Base-by-base conservation (phyloP, 768 basidiomycete genomes). In the Nidularia sp. region DNA sequence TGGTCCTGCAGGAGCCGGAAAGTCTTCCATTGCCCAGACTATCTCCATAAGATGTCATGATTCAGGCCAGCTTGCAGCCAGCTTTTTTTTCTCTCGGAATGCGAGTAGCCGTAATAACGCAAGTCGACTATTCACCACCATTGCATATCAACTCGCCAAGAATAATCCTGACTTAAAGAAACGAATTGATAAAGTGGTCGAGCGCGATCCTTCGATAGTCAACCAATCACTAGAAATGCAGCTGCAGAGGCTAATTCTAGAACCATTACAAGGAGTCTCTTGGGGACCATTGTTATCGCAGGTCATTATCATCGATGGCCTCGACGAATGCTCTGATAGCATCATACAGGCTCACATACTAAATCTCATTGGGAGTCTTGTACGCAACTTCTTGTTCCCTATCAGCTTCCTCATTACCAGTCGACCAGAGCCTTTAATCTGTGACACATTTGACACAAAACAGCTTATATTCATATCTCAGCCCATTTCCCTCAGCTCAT, bases 31-130 rank as follows among this genome's bases (percentile, higher is more conserved):
- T 9, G 58, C 60, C 8, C 63, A 59, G 25, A 62, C 64, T 4
- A 57, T 63, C 18, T 18, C 18, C 18, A 18, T 18, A 18, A 18
- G 18, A 18, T 18, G 18, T 18, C 18, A 18, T 18, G 18, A 15
- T 62, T 22, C 25, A 33, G 55, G 51, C 13, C 47, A 12, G 5
- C 60, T 71, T 7, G 66, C 64, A 29, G 69, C 66, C 0, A 66
- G 64, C 45, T 73, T 69, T 56, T 72, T 72, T 53, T 70, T 72
- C 57, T 70, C 64, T 0, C 55, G 64, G n/a, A 57, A 60, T 10
- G 62, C 64, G 33, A 43, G 54, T 5, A 60, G 56, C 25, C 57
- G 67, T 7, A 61, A 59, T 1, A 57, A 57, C 6, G 60, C 58
- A 2, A 56, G 51, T 31, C 55, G 57, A 13, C 58, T 73, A 3